These are phyloP conservation scores for Colletotrichum eleusines DNA, from an alignment of 2,329 filamentous ascomycete species.

Conservation along the genomic window DNA sequence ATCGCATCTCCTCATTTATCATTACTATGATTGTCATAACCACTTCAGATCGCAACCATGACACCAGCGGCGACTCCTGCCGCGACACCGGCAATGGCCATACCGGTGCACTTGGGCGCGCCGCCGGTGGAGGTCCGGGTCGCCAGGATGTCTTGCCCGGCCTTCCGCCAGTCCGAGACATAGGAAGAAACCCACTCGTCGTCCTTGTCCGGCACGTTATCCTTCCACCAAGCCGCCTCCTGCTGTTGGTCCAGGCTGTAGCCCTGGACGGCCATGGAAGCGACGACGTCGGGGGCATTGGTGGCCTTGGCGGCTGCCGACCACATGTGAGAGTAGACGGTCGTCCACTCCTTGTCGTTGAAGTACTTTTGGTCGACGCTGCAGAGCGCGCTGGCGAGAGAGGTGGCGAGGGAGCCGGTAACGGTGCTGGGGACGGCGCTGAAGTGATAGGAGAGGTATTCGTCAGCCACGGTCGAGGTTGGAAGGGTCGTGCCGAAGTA, in stretches of 20 bases:
- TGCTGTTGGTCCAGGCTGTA: neutral
- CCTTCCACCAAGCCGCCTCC: slow-evolving; percentile 21
- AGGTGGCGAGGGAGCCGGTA: slow-evolving; percentile 23
- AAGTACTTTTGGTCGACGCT: slow-evolving; percentile 34
- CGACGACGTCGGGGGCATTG: slow-evolving; percentile 38
- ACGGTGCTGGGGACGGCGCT: neutral
- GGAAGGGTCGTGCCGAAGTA: slow-evolving; percentile 4
- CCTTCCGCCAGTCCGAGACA: slow-evolving; percentile 15
- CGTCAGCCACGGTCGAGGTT: slow-evolving; percentile 22
- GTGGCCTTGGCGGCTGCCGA: slow-evolving; percentile 41
- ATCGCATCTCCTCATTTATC: no score
- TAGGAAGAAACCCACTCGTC: slow-evolving; percentile 21
- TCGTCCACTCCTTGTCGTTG: slow-evolving; percentile 27
- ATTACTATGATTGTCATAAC: neutral
- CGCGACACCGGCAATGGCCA: slow-evolving; percentile 31
- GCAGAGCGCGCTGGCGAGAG: slow-evolving; percentile 35
- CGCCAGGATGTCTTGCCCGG: neutral
- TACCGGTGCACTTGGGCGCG: slow-evolving; percentile 23
- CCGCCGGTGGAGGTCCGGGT: slow-evolving; percentile 22
- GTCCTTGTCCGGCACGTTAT: slow-evolving; percentile 27
- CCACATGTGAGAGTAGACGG: slow-evolving; percentile 39
- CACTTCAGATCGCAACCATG: slow-evolving; percentile 12
- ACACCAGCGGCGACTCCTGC: slow-evolving; percentile 30
- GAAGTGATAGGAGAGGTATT: slow-evolving; percentile 13
- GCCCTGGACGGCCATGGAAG: slow-evolving; percentile 25